Evolutionary conservation across 257 asterid species (phyloP).

Genomic region (Jacaranda copaia): DNA sequence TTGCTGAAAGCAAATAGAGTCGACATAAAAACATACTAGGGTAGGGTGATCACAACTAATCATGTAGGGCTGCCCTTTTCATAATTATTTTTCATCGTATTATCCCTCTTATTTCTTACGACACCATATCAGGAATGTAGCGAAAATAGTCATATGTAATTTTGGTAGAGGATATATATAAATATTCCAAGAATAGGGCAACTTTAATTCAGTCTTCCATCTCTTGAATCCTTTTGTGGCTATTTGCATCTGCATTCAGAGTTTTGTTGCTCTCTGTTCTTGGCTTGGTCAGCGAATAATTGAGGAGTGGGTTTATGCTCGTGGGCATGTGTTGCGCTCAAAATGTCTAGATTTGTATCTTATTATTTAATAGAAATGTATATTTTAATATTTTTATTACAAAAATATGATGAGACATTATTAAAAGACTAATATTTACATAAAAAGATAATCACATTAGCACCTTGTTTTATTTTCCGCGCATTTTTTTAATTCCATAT

Average conservation of each 20-base stretch:
- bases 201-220: neutral
- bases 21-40: slow-evolving; percentile 1
- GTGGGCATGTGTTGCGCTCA: too few species aligned
- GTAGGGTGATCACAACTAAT: slow-evolving; percentile 22
- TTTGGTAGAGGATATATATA: slow-evolving; percentile 2
- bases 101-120: slow-evolving; percentile 3
- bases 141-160: neutral
- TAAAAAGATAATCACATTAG: too few species aligned
- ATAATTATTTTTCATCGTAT: neutral
- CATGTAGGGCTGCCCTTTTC: neutral
- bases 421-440: too few species aligned
- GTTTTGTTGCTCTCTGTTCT: neutral
- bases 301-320: too few species aligned
- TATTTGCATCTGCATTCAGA: neutral
- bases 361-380: too few species aligned
- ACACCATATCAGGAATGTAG: neutral
- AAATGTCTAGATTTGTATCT: too few species aligned
- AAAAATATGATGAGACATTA: too few species aligned
- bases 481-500: too few species aligned
- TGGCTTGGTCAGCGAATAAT: too few species aligned
- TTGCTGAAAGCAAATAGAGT: slow-evolving; percentile 60
- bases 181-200: neutral
- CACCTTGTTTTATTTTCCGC: too few species aligned
- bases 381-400: too few species aligned
- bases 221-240: neutral